A percentile compares a stretch with the other conserved stretches of the same genome.
These are phyloP conservation scores for Myriosclerotinia duriaeana DNA, from an alignment of 2,329 filamentous ascomycete genomes.

Conservation along the genomic window DNA sequence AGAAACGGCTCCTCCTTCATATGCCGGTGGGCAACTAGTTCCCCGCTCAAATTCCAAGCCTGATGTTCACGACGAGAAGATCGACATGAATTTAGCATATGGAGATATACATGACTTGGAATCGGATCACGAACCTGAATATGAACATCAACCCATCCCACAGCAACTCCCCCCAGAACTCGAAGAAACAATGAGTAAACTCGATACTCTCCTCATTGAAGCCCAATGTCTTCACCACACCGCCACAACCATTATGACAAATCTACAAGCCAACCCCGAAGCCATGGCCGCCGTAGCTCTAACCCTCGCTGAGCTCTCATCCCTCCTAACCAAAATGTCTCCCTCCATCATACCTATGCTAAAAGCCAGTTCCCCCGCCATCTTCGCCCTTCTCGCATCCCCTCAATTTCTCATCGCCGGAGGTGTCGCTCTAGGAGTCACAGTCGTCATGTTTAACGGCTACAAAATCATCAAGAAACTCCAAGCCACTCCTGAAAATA, in stretches of 20 bases:
- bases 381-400: slow-evolving; percentile 81
- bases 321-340: slow-evolving; percentile 77
- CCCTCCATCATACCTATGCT: slow-evolving; percentile 74
- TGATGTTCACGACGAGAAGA: slow-evolving; percentile 45
- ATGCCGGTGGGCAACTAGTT: slow-evolving; percentile 5
- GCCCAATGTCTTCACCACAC: slow-evolving; percentile 86
- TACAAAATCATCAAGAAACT: slow-evolving; percentile 97
- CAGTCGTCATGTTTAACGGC: slow-evolving; percentile 90
- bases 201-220: slow-evolving; percentile 79
- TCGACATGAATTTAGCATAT: slow-evolving; percentile 92
- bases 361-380: slow-evolving; percentile 78
- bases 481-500: slow-evolving; percentile 40
- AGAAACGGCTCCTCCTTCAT: slow-evolving; percentile 14
- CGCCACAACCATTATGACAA: slow-evolving; percentile 77
- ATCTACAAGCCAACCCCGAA: slow-evolving; percentile 79
- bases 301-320: slow-evolving; percentile 86
- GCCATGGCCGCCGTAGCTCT: slow-evolving; percentile 91
- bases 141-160: slow-evolving; percentile 47
- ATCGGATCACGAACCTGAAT: slow-evolving; percentile 13
- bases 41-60: slow-evolving; percentile 29
- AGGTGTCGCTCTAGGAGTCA: slow-evolving; percentile 86
- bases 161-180: slow-evolving; percentile 55
- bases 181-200: slow-evolving; percentile 67
- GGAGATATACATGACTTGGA: slow-evolving; percentile 67
- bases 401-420: slow-evolving; percentile 95